phyloP scores from a whole-genome alignment of 208 protist genomes.

The Trypanosoma conorhini region DNA sequence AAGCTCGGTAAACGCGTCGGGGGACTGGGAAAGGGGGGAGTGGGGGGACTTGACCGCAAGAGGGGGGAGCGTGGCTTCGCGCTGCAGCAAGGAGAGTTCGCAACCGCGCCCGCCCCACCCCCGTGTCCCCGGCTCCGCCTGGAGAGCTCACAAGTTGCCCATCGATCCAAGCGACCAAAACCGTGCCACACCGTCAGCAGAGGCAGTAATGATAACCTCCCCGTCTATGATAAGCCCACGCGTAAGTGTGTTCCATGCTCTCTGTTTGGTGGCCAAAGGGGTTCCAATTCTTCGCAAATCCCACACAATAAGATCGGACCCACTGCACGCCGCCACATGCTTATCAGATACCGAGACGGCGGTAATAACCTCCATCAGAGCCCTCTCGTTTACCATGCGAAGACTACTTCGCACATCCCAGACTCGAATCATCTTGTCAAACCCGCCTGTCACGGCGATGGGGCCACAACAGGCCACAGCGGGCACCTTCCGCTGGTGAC shows the following conservation, averaged over 20 bases:
- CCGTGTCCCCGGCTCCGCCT: background rate
- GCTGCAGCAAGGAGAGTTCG: too few relatives aligned
- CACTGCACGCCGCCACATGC: conserved; percentile 74
- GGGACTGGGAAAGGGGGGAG: too few relatives aligned
- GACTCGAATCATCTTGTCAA: conserved; percentile 77
- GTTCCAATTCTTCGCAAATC: conserved; percentile 66
- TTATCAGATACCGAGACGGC: conserved; percentile 73
- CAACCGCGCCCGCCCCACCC: background rate
- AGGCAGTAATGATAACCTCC: conserved; percentile 77
- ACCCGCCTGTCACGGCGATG: conserved; percentile 75
- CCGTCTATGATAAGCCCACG: conserved; percentile 82
- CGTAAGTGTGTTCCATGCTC: conserved; percentile 86
- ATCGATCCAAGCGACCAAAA: conserved; percentile 53
- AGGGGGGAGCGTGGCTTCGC: too few relatives aligned
- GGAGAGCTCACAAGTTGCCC: background rate
- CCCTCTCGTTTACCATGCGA: conserved; percentile 54
- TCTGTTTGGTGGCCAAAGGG: conserved; percentile 59
- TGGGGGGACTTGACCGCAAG: too few relatives aligned
- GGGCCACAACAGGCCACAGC: conserved; percentile 69
- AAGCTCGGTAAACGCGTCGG: too few relatives aligned
- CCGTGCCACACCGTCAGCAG: conserved; percentile 79
- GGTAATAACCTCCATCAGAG: conserved; percentile 73
- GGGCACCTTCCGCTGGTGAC: conserved; percentile 83
- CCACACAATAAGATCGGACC: conserved; percentile 80
- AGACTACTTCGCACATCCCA: conserved; percentile 83